Base-by-base conservation (phyloP, 257 asterid species). In the Fraxinus americana region DNA sequence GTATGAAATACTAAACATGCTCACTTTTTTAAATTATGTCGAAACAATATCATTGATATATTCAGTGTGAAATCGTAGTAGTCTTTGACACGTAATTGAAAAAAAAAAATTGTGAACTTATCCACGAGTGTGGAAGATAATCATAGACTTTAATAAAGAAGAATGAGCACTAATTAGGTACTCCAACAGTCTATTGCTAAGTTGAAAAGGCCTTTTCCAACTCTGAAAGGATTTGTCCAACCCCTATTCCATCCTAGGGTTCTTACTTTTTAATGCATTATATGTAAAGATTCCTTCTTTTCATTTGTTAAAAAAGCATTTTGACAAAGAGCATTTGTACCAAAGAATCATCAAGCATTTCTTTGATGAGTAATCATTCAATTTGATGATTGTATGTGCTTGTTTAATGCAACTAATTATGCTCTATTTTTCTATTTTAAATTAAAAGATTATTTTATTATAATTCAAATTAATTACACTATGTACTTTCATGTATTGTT, bases 311-410 rank as follows among this genome's bases (percentile, higher is more conserved):
- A 63, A 4, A 34, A 63, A 27, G 69, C 69, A 63, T 63, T 63
- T 63, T 25, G 69, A 63, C 25, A 63, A 63, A 63, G 69, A 63
- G 69, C 69, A 63, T 63, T 63, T 63, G 69, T 63, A 63, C 69
- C 69, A 63, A 63, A 63, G 36, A 63, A 63, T 8, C 36, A 27
- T 63, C 69, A 27, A 63, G 69, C 69, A 63, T 63, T 67, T 82
- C 25, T 67, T 36, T 66, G 67, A 69, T 78, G 29, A 76, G 78
- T 77, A 77, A 80, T 82, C 79, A 85, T 80, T 82, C 72, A 75
- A 23, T 73, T 85, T 80, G 75, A 80, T 85, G 82, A 85, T 82
- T 82, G 86, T 82, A 41, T 77, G 73, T 75, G 69, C 77, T 77
- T 75, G 67, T 77, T 79, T 34, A 67, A 82, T 80, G 81, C 86